A percentile compares a stretch with the other conserved stretches of the same genome.
Evolutionary conservation across 805 yeast species (phyloP).

Genomic region (Wickerhamiella azymoides): DNA sequence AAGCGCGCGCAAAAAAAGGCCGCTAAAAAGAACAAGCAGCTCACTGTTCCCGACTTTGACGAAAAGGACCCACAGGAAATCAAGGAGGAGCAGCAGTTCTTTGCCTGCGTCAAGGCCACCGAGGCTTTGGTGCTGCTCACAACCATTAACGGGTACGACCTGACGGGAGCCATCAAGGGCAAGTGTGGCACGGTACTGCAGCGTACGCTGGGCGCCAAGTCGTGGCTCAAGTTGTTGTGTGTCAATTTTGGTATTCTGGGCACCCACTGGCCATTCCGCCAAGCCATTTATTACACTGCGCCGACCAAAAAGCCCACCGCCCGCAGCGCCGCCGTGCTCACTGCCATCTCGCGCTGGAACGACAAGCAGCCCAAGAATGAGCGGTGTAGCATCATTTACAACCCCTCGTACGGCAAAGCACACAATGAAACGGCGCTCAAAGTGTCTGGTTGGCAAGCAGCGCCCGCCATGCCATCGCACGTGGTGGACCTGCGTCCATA

Average conservation of each 20-base stretch:
- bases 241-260: slow-evolving; percentile 31
- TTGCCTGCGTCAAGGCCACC: slow-evolving; percentile 26
- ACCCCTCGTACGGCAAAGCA: slow-evolving; percentile 26
- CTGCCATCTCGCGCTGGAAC: slow-evolving; percentile 30
- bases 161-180: slow-evolving; percentile 26
- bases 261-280: slow-evolving; percentile 34
- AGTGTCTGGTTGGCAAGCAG: slow-evolving; percentile 29
- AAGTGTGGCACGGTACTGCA: slow-evolving; percentile 20
- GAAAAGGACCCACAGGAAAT: slow-evolving; percentile 20
- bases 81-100: slow-evolving; percentile 22
- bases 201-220: slow-evolving; percentile 23
- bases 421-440: slow-evolving; percentile 22
- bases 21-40: slow-evolving; percentile 16
- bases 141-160: slow-evolving; percentile 27
- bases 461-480: slow-evolving; percentile 29
- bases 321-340: slow-evolving; percentile 29
- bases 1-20: slow-evolving; percentile 18
- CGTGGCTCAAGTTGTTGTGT: slow-evolving; percentile 24
- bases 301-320: slow-evolving; percentile 31
- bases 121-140: slow-evolving; percentile 31
- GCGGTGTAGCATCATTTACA: slow-evolving; percentile 27
- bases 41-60: slow-evolving; percentile 12
- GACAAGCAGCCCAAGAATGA: slow-evolving; percentile 18
- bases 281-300: slow-evolving; percentile 29
- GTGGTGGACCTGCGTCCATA: slow-evolving; percentile 30